Evolutionary conservation across 805 yeast genomes (phyloP), one percentile per base, ranked within the genome.

Genomic region (Yarrowia osloensis): DNA sequence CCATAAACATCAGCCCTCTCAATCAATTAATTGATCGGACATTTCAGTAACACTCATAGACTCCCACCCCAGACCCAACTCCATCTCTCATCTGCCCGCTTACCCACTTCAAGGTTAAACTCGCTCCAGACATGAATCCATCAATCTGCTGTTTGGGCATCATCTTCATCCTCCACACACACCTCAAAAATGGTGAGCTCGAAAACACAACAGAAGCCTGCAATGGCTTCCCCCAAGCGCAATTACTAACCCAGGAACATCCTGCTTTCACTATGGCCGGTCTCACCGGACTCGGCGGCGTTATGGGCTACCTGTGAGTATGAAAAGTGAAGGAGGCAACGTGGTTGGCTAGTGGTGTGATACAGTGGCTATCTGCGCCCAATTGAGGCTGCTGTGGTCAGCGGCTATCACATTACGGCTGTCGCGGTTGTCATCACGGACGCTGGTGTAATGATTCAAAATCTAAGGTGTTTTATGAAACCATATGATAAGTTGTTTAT

Each of bases 241-340:
- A 21, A 44, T 44, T 46, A 26, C 57, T 50, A 50, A 50, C 57
- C 29, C 57, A 75, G 94, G 96, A 89, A 78, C 94, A 88, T 75
- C 92, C 91, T 68, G 85, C 90, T 67, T 85, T 81, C 71, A 86
- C 93, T 21, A 81, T 88, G 70, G 84, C 91, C 33, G 89, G 86
- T 15, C 81, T 88, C 69, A 81, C 88, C 71, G 82, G 88, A 63
- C 75, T 84, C 67, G 94, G 95, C 67, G 95, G 94, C 62, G 70
- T 84, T 42, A 82, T 86, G 78, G 94, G 94, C 44, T 89, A 80
- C 76, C 71, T 77, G 77, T 84, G 82, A 72, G 81, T 76, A 47
- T 17, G 37, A 29, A 1, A 21, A 15, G 39, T n/a, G 19, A 1
- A 1, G 12, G 39, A 5, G 39, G 39, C 8, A 35, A 15, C 8